Conservation (phyloP, 2,329 filamentous ascomycete genomes). For the Hymenoscyphus linearis region DNA sequence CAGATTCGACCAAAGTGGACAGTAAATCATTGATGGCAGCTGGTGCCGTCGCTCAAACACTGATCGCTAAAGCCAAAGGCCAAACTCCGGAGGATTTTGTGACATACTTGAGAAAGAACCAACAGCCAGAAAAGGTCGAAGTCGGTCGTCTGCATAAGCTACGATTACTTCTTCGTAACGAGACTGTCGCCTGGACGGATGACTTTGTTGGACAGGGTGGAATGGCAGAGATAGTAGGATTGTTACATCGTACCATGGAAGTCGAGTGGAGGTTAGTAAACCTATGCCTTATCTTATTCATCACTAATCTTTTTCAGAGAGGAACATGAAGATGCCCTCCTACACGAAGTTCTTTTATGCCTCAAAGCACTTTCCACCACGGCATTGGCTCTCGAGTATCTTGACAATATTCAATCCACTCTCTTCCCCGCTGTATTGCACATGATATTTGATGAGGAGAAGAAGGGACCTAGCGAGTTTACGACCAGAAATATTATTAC, state of each 20-base stretch:
- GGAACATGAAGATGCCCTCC: constrained; percentile 88
- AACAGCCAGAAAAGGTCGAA: constrained; percentile 77
- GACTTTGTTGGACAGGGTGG: constrained; percentile 83
- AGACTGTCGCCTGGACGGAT: constrained; percentile 94
- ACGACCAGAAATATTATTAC: constrained; percentile 88
- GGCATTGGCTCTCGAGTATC: constrained; percentile 73
- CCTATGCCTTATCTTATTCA: constrained; percentile 5
- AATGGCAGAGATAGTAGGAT: constrained; percentile 82
- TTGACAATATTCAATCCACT: constrained; percentile 71
- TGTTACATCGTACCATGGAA: constrained; percentile 87
- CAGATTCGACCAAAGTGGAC: constrained; percentile 61
- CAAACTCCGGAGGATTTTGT: constrained; percentile 80
- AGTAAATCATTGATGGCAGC: constrained; percentile 49
- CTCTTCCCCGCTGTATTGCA: constrained; percentile 81
- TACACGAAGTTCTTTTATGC: constrained; percentile 89
- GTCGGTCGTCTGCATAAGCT: constrained; percentile 96
- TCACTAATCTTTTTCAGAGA: constrained; percentile 51
- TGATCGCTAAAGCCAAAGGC: constrained; percentile 66
- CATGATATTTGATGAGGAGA: constrained; percentile 96
- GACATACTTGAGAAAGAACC: constrained; percentile 72
- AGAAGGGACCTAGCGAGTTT: constrained; percentile 95
- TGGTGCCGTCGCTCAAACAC: constrained; percentile 49
- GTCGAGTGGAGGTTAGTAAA: constrained; percentile 83
- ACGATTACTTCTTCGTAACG: constrained; percentile 80
- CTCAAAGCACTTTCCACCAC: constrained; percentile 94